These are phyloP conservation scores for Polytrichum commune DNA, from an alignment of 225 moss, liverwort and hornwort genomes.

Conservation along the genomic window DNA sequence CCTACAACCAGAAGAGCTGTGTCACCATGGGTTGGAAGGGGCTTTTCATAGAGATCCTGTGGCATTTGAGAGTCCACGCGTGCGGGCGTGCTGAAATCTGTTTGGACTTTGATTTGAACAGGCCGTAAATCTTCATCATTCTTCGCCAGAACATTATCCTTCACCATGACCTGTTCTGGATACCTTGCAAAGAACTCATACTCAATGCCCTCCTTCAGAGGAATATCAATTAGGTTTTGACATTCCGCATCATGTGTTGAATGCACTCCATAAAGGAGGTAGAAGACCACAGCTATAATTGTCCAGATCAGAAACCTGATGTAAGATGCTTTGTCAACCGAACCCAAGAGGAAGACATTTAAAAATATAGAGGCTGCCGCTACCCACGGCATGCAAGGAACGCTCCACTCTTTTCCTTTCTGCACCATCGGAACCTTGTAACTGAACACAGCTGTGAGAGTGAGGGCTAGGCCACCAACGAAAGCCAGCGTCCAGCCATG, in stretches of 20 bases:
- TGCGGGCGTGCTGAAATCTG: background rate
- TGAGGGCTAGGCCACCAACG: conserved; percentile 28
- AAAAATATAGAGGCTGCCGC: conserved; percentile 82
- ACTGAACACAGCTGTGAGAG: conserved; percentile 47
- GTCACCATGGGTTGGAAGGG: conserved; percentile 11
- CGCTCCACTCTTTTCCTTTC: conserved; percentile 65
- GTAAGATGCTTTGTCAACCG: conserved; percentile 64
- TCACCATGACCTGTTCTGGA: background rate
- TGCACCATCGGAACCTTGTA: conserved; percentile 52
- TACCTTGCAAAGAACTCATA: conserved; percentile 13
- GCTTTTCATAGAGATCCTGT: conserved; percentile 1
- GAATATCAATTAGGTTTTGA: conserved; percentile 9
- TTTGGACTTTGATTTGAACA: conserved; percentile 16
- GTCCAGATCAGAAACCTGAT: conserved; percentile 77
- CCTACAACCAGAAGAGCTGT: conserved; percentile 5
- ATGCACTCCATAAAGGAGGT: conserved; percentile 85
- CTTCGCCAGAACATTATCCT: conserved; percentile 5
- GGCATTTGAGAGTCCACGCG: conserved; percentile 11
- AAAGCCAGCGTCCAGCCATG: conserved; percentile 40
- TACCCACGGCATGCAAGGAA: conserved; percentile 67
- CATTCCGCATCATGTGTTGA: conserved; percentile 70
- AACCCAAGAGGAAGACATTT: conserved; percentile 81
- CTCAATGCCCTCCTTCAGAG: conserved; percentile 25
- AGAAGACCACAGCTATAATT: conserved; percentile 52
- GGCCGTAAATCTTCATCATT: conserved; percentile 15